Evolutionary conservation across 1,284 basidiomycete species (phyloP).

Genomic region (Exsudoporus floridanus): DNA sequence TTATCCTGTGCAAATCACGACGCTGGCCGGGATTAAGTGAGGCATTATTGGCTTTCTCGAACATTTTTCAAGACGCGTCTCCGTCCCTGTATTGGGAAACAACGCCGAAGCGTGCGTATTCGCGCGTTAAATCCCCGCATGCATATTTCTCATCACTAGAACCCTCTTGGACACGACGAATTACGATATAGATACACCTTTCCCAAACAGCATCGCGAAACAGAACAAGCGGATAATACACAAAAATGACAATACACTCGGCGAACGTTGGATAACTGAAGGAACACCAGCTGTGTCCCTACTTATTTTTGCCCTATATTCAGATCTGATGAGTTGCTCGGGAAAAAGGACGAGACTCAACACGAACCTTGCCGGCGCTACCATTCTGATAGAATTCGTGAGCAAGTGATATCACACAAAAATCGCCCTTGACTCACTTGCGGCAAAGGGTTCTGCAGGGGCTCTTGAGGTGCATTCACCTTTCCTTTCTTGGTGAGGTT

Average conservation of each 20-base stretch:
- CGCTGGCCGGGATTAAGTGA: slow-evolving; percentile 39
- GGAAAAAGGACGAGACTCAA: background rate
- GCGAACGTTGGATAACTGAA: no score
- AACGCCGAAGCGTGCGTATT: slow-evolving; percentile 58
- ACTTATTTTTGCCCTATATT: background rate
- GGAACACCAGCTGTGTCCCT: background rate
- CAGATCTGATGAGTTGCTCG: background rate
- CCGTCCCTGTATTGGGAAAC: slow-evolving; percentile 76
- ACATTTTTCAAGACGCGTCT: background rate
- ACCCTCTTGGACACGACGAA: background rate
- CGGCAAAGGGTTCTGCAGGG: fast-evolving
- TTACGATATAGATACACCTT: background rate
- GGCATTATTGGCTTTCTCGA: background rate
- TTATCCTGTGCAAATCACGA: slow-evolving; percentile 83
- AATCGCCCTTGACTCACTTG: slow-evolving; percentile 6
- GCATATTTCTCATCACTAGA: no score
- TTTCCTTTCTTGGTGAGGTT: background rate
- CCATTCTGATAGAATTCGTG: slow-evolving; percentile 10
- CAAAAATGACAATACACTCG: background rate
- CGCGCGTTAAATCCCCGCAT: slow-evolving; percentile 55
- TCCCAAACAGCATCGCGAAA: no score
- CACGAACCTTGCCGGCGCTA: slow-evolving; percentile 5
- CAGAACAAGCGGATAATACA: background rate
- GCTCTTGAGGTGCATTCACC: fast-evolving
- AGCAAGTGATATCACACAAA: background rate